phyloP scores from a whole-genome alignment of 495 filamentous ascomycete species.

The Cryomyces minteri region DNA sequence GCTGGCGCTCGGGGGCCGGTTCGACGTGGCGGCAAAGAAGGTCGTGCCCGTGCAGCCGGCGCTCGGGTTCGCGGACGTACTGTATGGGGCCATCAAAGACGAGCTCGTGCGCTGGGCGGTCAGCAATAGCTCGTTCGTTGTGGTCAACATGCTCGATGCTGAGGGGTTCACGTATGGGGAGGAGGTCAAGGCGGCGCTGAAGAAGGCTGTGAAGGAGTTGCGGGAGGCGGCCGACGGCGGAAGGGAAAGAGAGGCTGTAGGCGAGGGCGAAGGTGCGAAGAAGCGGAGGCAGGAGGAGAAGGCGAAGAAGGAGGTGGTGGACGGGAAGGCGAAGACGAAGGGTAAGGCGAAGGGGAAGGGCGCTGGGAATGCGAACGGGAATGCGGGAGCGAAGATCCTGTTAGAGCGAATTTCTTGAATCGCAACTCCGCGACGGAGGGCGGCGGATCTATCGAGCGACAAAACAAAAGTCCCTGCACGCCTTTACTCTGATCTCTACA shows the following conservation, averaged over 20 bases:
- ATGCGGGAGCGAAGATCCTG: conserved; percentile 35
- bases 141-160: conserved; percentile 62
- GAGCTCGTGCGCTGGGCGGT: conserved; percentile 74
- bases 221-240: conserved; percentile 25
- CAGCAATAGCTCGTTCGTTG: conserved; percentile 61
- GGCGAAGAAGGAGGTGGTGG: conserved; percentile 1
- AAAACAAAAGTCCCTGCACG: too few species aligned
- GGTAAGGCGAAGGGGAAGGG: conserved; percentile 9
- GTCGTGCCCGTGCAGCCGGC: conserved; percentile 50
- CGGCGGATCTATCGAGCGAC: too few species aligned
- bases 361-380: conserved; percentile 14
- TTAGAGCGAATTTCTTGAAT: conserved; percentile 16
- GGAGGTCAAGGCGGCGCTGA: conserved; percentile 45
- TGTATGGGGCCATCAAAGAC: conserved; percentile 60
- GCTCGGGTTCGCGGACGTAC: conserved; percentile 57
- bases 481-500: too few species aligned
- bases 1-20: conserved; percentile 70
- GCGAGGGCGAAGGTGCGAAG: conserved; percentile 14
- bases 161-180: conserved; percentile 50
- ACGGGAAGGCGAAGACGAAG: conserved; percentile 25
- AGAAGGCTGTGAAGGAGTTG: conserved; percentile 34
- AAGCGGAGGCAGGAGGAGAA: conserved; percentile 12
- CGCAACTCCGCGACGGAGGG: too few species aligned
- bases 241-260: conserved; percentile 18
- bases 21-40: conserved; percentile 47